A percentile compares a stretch with the other conserved stretches of the same genome.
These are phyloP conservation scores for Nakazawaea anatomiae DNA, from an alignment of 805 yeast genomes.

Conservation along the genomic window DNA sequence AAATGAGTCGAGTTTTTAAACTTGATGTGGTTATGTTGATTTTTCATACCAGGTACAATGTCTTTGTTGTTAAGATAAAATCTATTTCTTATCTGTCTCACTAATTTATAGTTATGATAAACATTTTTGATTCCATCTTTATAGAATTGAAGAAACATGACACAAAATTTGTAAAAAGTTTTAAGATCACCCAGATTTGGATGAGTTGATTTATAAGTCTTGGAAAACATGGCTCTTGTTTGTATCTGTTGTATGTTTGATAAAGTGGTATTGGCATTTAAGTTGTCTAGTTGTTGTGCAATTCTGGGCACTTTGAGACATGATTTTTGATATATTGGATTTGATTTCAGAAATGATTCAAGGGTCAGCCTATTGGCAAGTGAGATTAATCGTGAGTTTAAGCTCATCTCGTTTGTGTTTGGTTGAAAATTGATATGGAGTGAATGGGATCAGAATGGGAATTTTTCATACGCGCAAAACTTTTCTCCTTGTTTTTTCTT, in stretches of 20 bases:
- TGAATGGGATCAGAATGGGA: too few relatives aligned
- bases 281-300: neutral
- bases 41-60: slow-evolving; percentile 19
- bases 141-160: slow-evolving; percentile 40
- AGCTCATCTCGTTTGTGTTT: neutral
- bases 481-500: neutral
- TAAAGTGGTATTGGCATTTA: slow-evolving; percentile 4
- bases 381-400: neutral
- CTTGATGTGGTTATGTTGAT: slow-evolving; percentile 14
- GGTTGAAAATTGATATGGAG: neutral
- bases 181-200: slow-evolving; percentile 6
- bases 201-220: neutral
- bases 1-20: slow-evolving; percentile 14
- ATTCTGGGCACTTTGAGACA: neutral
- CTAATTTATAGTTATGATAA: slow-evolving; percentile 36
- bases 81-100: slow-evolving; percentile 21
- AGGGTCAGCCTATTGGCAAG: neutral
- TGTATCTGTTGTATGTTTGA: slow-evolving; percentile 6
- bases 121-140: slow-evolving; percentile 51
- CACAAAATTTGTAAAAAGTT: slow-evolving; percentile 15
- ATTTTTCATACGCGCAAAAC: neutral
- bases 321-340: neutral
- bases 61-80: slow-evolving; percentile 23
- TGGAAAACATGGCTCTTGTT: neutral
- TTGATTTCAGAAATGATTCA: neutral